Conservation (phyloP, 495 filamentous ascomycete genomes). For the Xylaria acuta region DNA sequence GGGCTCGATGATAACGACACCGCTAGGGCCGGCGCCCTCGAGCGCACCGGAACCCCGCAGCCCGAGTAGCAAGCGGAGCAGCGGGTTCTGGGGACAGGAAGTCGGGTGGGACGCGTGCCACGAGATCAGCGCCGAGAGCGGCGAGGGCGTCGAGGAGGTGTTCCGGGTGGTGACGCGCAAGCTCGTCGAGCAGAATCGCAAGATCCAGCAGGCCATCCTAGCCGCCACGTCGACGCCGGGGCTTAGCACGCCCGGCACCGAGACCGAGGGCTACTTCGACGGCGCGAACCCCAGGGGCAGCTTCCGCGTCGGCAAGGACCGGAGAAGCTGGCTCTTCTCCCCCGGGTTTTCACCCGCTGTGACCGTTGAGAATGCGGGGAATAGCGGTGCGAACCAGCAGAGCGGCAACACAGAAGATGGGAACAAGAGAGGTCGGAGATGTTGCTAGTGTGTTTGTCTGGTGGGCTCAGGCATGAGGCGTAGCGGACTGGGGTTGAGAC, state of each 20-base stretch:
- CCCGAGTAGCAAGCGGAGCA: constrained; percentile 77
- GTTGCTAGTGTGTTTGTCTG: constrained; percentile 47
- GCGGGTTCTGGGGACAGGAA: constrained; percentile 89
- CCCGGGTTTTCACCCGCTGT: constrained; percentile 60
- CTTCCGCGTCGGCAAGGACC: constrained; percentile 67
- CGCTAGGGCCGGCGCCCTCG: constrained; percentile 31
- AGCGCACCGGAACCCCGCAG: constrained; percentile 59
- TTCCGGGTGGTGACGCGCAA: constrained; percentile 94
- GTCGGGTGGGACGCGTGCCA: constrained; percentile 96
- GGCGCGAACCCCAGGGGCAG: constrained; percentile 56
- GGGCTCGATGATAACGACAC: constrained; percentile 28
- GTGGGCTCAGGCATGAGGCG: background rate
- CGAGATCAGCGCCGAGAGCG: constrained; percentile 92
- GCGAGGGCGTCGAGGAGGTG: constrained; percentile 96
- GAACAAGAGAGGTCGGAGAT: constrained; percentile 48
- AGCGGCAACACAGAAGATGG: constrained; percentile 37
- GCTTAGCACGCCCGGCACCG: constrained; percentile 36
- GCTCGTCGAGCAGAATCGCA: constrained; percentile 87
- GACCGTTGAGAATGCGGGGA: constrained; percentile 47
- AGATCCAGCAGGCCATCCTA: constrained; percentile 62
- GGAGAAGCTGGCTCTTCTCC: constrained; percentile 66
- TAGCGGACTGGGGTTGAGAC: background rate
- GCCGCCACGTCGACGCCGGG: constrained; percentile 51
- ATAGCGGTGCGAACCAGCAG: constrained; percentile 40
- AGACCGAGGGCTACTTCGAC: constrained; percentile 54